Percentiles rank a stretch among this genome's conserved stretches.
These are phyloP conservation scores for Aciculosporium take DNA, from an alignment of 2,329 filamentous ascomycete genomes.

Conservation along the genomic window DNA sequence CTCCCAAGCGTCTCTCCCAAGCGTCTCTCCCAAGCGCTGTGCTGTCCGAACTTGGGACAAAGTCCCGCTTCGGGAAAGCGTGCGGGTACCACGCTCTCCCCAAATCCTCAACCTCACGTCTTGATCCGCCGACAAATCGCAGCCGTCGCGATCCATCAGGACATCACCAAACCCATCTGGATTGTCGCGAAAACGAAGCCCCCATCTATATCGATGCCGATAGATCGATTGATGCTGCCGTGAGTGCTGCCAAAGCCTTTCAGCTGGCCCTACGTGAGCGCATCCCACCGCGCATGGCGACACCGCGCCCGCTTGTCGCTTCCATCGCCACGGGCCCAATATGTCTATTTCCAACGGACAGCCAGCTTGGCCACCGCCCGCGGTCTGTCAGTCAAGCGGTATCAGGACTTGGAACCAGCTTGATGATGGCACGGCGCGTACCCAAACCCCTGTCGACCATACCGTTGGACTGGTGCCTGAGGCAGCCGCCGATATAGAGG, in stretches of 20 bases:
- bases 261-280: slow-evolving; percentile 37
- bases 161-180: slow-evolving; percentile 27
- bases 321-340: slow-evolving; percentile 35
- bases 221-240: slow-evolving; percentile 35
- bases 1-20: too few species aligned
- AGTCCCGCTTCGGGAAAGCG: slow-evolving; percentile 25
- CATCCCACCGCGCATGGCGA: slow-evolving; percentile 41
- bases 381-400: slow-evolving; percentile 32
- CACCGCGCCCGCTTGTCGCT: slow-evolving; percentile 31
- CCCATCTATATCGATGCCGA: slow-evolving; percentile 40
- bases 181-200: slow-evolving; percentile 23
- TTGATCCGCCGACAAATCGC: slow-evolving; percentile 36
- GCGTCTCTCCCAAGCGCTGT: too few species aligned
- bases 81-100: slow-evolving; percentile 22
- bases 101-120: slow-evolving; percentile 42
- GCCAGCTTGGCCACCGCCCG: slow-evolving; percentile 48
- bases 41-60: slow-evolving; percentile 7
- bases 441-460: slow-evolving; percentile 36
- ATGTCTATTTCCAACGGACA: slow-evolving; percentile 57
- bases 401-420: slow-evolving; percentile 39
- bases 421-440: slow-evolving; percentile 44
- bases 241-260: slow-evolving; percentile 31
- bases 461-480: slow-evolving; percentile 41
- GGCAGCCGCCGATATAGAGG: slow-evolving; percentile 45
- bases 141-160: slow-evolving; percentile 37